Conservation (phyloP, 352 stramenopile species). For the Phytophthora ohioensis region DNA sequence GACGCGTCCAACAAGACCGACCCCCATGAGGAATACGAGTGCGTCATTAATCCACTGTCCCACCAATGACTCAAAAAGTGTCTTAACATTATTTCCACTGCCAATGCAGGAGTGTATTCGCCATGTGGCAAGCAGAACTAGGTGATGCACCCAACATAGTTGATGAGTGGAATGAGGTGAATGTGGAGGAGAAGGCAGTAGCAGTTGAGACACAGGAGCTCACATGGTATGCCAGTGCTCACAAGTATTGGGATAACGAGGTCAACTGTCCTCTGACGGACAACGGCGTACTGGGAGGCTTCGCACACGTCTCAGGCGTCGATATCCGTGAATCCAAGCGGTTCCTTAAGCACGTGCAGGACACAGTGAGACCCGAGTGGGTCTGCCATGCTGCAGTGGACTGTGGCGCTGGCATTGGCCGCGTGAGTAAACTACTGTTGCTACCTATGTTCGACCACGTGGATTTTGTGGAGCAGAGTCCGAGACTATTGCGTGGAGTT, state of each 20-base stretch:
- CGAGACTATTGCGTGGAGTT: constrained; percentile 88
- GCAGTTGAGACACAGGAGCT: constrained; percentile 25
- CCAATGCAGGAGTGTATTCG: constrained; percentile 61
- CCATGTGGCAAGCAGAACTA: constrained; percentile 80
- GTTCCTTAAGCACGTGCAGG: constrained; percentile 57
- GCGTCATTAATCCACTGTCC: constrained; percentile 11
- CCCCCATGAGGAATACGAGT: constrained; percentile 73
- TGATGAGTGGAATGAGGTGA: background rate
- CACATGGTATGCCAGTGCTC: constrained; percentile 77
- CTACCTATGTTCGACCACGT: constrained; percentile 89
- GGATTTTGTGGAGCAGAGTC: constrained; percentile 96
- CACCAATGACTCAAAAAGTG: background rate
- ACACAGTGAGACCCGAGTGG: constrained; percentile 58
- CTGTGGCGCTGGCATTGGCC: constrained; percentile 94
- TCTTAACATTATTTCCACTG: background rate
- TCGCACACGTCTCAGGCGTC: constrained; percentile 81
- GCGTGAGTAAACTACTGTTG: constrained; percentile 95
- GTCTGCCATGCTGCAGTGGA: constrained; percentile 64
- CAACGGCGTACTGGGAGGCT: constrained; percentile 95
- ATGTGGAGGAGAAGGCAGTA: constrained; percentile 5
- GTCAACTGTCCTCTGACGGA: constrained; percentile 93
- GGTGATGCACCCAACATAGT: constrained; percentile 37
- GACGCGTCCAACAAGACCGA: constrained; percentile 62
- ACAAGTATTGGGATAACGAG: constrained; percentile 89
- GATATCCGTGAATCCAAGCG: constrained; percentile 83